Base-by-base conservation (phyloP, 2,329 filamentous ascomycete species). In the Aspergillus ibericus region DNA sequence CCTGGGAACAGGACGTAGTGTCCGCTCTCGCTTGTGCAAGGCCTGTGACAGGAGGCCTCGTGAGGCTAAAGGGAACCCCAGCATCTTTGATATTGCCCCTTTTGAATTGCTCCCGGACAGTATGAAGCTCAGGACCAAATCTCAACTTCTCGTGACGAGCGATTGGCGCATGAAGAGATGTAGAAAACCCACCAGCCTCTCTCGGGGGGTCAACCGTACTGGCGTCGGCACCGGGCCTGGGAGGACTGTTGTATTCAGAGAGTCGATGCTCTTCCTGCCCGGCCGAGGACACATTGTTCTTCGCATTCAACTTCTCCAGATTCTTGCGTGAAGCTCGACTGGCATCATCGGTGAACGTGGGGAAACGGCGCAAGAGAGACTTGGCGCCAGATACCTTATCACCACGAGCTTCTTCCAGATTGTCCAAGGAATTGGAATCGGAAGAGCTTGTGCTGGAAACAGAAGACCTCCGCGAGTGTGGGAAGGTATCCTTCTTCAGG, bases 401-500 rank as follows among this genome's bases (percentile, higher is more conserved):
- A 40, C 59, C 62, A 25, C 70, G 67, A 16, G 64, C 66, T 42
- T 72, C 74, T n/a, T 78, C 73, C 3, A 58, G 58, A 35, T 78
- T 76, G 42, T 83, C 82, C 3, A 72, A 72, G 55, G 81, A 80
- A 3, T 77, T 80, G 22, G 79, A 74, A 29, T 82, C 80, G 5
- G 81, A 83, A 12, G 76, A 71, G 56, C 74, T 59, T 35, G 75
- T 79, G 1, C 78, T 79, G 49, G 74, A 72, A 48, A 82, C 80
- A 55, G 73, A 79, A 49, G 69, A 77, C 63, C 71, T 72, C 44
- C 70, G 72, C 57, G 76, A 78, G 63, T 78, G 76, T 12, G 76
- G 72, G 32, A 68, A 72, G 20, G 74, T 69, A 32, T 88, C 86
- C 66, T 82, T 84, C 64, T 82, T 83, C 72, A 86, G 80, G 20